Base-by-base conservation (phyloP, 139 green algal species). In the Marvania coccoides region DNA sequence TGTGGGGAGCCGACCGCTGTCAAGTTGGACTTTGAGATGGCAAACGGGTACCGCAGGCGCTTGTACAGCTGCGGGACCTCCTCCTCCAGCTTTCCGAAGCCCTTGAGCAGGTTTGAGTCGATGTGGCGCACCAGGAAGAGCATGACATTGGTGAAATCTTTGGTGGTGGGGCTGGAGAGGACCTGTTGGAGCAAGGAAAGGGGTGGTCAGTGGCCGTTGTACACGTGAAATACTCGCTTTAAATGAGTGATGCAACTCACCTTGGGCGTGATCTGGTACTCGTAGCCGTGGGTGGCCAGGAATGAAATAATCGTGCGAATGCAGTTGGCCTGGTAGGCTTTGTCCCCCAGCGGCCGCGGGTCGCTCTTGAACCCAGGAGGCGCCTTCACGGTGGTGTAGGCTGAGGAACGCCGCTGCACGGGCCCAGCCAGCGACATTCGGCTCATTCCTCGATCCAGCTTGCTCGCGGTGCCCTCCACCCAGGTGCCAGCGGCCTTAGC, bases 1-100 rank as follows among this genome's bases (percentile, higher is more conserved):
- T 97, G 89, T 1, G 91, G 87, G 62, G 72, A 88, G 58, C 92
- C 92, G 2, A 97, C 90, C 1, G 91, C 87, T 57, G 88, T 92
- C 51, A 97, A 72, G 19, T 87, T 86, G 36, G 65, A 87, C 67
- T 97, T 97, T 76, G 65, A 86, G 75, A 97, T 93, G 36, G 82
- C 74, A 63, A 97, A 97, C 6, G 91, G 91, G 72, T 97, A 97
- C 39, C 83, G 77, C 19, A 97, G 77, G 29, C 88, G 83, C 80
- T 97, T 97, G 80, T 94, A 97, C 33, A 97, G 73, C 24, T 76
- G 51, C 4, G 90, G 90, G 6, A 95, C 85, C 51, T 95, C 88
- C 28, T 94, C 87, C 65, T 95, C 88, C 12, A 91, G 74, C 63
- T 96, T 95, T 55, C 77, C 77, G 38, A 83, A 82, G 2, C 75